Evolutionary conservation across 805 yeast genomes (phyloP).

Genomic region (Cyberlindnera saturnus): DNA sequence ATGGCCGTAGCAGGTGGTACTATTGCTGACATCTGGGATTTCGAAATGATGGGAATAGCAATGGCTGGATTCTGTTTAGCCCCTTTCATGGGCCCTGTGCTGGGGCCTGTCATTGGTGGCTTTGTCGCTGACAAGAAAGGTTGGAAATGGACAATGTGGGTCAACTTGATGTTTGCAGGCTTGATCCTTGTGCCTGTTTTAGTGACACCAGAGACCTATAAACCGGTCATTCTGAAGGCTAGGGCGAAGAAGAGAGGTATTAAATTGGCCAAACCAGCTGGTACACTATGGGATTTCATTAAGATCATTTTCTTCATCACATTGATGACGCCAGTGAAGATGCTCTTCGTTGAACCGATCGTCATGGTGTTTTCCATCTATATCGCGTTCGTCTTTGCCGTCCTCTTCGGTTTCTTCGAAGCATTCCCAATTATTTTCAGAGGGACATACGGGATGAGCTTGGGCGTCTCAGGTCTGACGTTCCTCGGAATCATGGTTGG

Average conservation of each 20-base stretch:
- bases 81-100: constrained; percentile 75
- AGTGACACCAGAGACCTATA: constrained; percentile 62
- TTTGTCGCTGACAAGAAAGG: constrained; percentile 56
- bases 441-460: constrained; percentile 53
- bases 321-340: constrained; percentile 55
- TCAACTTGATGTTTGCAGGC: constrained; percentile 62
- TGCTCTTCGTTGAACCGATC: constrained; percentile 71
- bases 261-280: constrained; percentile 33
- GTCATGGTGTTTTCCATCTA: constrained; percentile 64
- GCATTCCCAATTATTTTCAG: constrained; percentile 71
- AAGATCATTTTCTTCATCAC: constrained; percentile 43
- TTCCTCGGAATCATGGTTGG: constrained; percentile 73
- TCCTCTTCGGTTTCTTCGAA: constrained; percentile 73
- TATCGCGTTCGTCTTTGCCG: constrained; percentile 72
- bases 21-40: constrained; percentile 68
- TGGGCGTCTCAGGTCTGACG: constrained; percentile 62
- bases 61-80: constrained; percentile 74
- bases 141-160: constrained; percentile 72
- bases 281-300: constrained; percentile 32
- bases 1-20: constrained; percentile 84
- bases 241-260: constrained; percentile 60
- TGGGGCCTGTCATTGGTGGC: constrained; percentile 72
- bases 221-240: constrained; percentile 51
- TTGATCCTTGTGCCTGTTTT: constrained; percentile 41
- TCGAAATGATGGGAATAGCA: constrained; percentile 62